Evolutionary conservation across 345 rosid genomes (phyloP).

Genomic region (Eucalyptus erythrocorys): DNA sequence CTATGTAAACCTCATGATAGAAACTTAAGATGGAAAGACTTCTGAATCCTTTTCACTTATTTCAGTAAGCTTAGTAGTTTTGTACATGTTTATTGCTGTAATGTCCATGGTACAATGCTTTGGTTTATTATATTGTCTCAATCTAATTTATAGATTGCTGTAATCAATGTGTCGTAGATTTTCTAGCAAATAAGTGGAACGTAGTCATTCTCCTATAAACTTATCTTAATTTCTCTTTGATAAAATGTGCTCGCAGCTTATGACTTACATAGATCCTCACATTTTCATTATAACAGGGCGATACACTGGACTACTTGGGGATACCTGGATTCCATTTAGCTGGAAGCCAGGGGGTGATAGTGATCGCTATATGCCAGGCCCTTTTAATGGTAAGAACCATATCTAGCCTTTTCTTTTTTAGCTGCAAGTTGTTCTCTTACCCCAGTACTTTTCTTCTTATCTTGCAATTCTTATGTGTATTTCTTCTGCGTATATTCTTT

Average conservation of each 20-base stretch:
- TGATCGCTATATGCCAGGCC: slow-evolving; percentile 83
- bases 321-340: slow-evolving; percentile 91
- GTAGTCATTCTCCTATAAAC: background rate
- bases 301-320: slow-evolving; percentile 85
- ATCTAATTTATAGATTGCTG: background rate
- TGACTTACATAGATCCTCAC: background rate
- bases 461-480: background rate
- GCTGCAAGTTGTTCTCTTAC: background rate
- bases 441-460: background rate
- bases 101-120: background rate
- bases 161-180: background rate
- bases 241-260: background rate
- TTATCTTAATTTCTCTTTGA: background rate
- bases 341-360: slow-evolving; percentile 87
- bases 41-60: background rate
- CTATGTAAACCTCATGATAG: background rate
- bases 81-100: background rate
- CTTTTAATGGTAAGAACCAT: slow-evolving; percentile 58
- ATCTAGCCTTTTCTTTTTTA: background rate
- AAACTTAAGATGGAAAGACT: background rate
- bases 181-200: background rate
- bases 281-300: slow-evolving; percentile 38
- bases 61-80: background rate
- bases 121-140: background rate
- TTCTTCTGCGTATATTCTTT: background rate